Conservation (phyloP, 768 basidiomycete species). For the Lyophyllum semitale region DNA sequence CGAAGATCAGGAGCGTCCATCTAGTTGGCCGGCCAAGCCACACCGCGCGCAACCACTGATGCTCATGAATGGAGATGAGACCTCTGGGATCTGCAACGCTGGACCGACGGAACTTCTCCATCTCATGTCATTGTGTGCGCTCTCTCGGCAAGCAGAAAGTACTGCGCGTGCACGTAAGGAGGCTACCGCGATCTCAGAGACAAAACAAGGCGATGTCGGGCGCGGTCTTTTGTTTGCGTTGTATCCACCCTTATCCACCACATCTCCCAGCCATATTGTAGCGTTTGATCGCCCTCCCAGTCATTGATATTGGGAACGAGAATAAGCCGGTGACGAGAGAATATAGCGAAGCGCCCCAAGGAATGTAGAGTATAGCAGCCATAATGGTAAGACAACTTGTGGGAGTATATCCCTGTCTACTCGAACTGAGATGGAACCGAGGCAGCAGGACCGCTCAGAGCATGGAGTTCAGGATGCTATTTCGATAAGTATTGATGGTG, state of each 20-base stretch:
- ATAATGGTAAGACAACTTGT: background rate
- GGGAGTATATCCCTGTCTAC: background rate
- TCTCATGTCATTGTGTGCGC: background rate
- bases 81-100: background rate
- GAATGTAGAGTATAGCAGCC: background rate
- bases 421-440: background rate
- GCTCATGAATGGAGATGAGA: background rate
- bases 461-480: no score
- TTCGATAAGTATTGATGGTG: no score
- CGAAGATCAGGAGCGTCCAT: background rate
- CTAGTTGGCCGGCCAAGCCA: background rate
- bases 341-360: background rate
- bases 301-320: background rate
- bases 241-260: no score
- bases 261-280: no score
- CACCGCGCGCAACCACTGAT: background rate
- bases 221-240: no score
- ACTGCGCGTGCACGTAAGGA: no score
- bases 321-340: background rate
- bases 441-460: background rate
- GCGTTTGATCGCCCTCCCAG: no score
- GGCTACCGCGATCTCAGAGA: no score
- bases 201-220: background rate
- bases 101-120: background rate
- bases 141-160: background rate